Evolutionary conservation across 2,329 filamentous ascomycete species (phyloP).

Genomic region (Neofusicoccum kwambonambiense): DNA sequence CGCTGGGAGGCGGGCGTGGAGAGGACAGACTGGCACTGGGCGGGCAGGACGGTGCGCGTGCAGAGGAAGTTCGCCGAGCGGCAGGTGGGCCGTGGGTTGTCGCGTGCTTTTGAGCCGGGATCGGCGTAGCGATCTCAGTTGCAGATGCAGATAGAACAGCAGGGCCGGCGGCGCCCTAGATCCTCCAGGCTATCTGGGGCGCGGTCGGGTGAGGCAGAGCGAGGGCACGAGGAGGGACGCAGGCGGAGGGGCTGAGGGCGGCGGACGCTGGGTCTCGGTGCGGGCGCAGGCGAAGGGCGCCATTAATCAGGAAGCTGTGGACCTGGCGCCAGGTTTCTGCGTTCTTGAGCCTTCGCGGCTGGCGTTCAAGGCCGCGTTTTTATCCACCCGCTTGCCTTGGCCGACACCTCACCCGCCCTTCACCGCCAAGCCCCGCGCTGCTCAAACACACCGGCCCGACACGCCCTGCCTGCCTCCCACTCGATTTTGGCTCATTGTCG

Average conservation of each 20-base stretch:
- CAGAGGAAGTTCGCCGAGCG: constrained; percentile 9
- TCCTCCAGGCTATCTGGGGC: constrained; percentile 5
- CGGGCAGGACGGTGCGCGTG: constrained; percentile 7
- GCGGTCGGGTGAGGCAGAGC: neutral
- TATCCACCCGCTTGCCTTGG: constrained; percentile 4
- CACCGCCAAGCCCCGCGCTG: constrained; percentile 14
- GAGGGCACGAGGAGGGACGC: neutral
- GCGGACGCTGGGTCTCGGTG: constrained; percentile 5
- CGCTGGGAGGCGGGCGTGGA: neutral
- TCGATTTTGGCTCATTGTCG: neutral
- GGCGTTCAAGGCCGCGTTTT: constrained; percentile 13
- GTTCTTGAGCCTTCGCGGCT: constrained; percentile 2
- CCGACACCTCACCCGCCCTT: constrained; percentile 12
- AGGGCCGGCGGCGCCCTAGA: constrained; percentile 10
- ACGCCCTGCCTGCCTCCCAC: neutral
- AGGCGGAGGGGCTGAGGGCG: neutral
- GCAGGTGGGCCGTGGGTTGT: constrained; percentile 15
- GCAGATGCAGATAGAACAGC: constrained; percentile 14
- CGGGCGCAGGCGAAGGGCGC: constrained; percentile 1
- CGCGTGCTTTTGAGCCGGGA: constrained; percentile 19
- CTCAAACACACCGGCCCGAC: constrained; percentile 17
- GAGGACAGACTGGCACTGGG: constrained; percentile 15
- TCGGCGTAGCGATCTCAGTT: constrained; percentile 12
- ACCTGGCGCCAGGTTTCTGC: constrained; percentile 14
- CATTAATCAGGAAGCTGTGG: constrained; percentile 15